Evolutionary conservation across 805 yeast genomes (phyloP), one percentile per base, ranked within the genome.

Genomic region (Zygosaccharomyces rouxii): DNA sequence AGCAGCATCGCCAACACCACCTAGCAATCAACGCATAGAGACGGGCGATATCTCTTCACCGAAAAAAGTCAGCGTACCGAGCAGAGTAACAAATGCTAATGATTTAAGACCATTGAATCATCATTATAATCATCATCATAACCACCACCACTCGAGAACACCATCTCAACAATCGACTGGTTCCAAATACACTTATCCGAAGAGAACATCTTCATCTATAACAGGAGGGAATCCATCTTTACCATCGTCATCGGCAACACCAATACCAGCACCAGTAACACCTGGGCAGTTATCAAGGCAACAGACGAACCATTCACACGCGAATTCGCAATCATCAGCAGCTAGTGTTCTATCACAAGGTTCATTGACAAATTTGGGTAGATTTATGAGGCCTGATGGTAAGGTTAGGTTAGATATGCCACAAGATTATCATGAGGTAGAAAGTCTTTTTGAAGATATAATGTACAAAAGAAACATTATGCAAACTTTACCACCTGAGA

Each of bases 401-500:
- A 55, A 58, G 46, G 56, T 56, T 4, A 59, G 52, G 51, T 65
- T 86, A 42, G 90, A 86, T 46, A 83, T 78, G 59, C 96, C 97
- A 0, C 66, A 70, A 6, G 80, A 84, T 55, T 79, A 75, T 9
- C 70, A 73, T 53, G 88, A 81, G 53, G 79, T 90, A 16, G 92
- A 88, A 57, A 71, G 75, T 49, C 72, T 86, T 79, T 89, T 88
- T 63, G 76, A 80, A 46, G 89, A 84, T 50, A 77, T 90, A 52
- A 85, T 90, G 92, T 83, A 79, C 45, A 81, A 82, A 57, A 79
- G 97, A 59, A 95, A 90, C 63, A 60, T 66, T 14, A 85, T 88
- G 67, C 80, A 75, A 52, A 69, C 75, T 37, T 70, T 85, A 28
- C 87, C 96, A 0, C 79, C 79, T 22, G 79, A 78, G 44, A 96